A percentile compares a stretch with the other conserved stretches of the same genome.
Evolutionary conservation across 805 yeast species (phyloP).

Genomic region (Kazachstania martiniae): DNA sequence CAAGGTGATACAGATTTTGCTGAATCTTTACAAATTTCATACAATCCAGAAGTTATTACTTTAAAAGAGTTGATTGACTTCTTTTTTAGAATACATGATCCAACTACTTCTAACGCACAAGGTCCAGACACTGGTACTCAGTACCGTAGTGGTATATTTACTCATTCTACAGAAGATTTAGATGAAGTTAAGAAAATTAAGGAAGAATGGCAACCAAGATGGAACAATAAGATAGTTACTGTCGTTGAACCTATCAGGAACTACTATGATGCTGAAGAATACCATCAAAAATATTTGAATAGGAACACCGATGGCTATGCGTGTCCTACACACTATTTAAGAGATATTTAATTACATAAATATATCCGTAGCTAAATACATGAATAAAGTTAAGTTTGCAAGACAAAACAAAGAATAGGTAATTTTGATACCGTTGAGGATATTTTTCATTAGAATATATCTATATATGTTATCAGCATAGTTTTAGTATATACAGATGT

Average conservation of each 20-base stretch:
- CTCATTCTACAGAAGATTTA: constrained; percentile 40
- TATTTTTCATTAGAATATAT: constrained; percentile 4
- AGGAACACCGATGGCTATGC: constrained; percentile 81
- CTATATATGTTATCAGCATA: constrained; percentile 1
- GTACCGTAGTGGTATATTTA: constrained; percentile 75
- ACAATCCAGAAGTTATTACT: constrained; percentile 55
- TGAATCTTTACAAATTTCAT: constrained; percentile 76
- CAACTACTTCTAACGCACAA: constrained; percentile 72
- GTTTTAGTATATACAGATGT: too few species aligned
- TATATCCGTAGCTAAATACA: neutral
- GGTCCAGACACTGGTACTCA: constrained; percentile 89
- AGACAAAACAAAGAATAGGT: too few species aligned
- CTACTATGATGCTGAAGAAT: constrained; percentile 92
- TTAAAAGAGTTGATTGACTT: constrained; percentile 61
- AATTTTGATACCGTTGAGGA: constrained; percentile 8
- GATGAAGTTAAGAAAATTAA: constrained; percentile 35
- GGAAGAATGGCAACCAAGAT: constrained; percentile 52
- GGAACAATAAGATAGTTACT: constrained; percentile 63
- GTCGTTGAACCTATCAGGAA: constrained; percentile 51
- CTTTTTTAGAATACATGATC: constrained; percentile 90
- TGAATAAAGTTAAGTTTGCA: too few species aligned
- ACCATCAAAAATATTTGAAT: constrained; percentile 75
- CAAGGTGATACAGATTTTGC: constrained; percentile 65
- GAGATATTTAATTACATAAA: constrained; percentile 31
- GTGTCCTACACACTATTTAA: constrained; percentile 79